Evolutionary conservation across 192 early-diverging fungal species (phyloP), one percentile per base, ranked within the genome.

Genomic region (Coemansia sp.): DNA sequence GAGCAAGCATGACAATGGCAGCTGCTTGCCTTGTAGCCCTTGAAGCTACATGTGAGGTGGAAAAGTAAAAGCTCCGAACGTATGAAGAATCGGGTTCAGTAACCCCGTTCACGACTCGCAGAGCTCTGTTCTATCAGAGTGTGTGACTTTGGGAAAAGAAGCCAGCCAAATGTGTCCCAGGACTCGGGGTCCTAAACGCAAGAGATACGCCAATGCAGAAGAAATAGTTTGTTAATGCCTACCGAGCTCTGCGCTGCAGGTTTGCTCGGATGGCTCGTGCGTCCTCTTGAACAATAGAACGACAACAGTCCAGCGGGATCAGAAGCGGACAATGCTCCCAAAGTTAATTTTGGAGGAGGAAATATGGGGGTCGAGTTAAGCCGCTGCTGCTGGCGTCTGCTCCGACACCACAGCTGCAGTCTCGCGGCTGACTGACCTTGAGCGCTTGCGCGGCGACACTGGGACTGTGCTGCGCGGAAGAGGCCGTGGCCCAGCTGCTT

Each of bases 371-470:
- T n/a, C n/a, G 17, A 37, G 7, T 61, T 61, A 61, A 47, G 59
- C 59, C 22, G 59, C 25, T 6, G 17, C 59, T n/a, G 59, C 47
- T 10, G 59, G 27, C 21, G 59, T 29, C 45, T 61, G 59, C 47
- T 61, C 59, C 19, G 76, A 71, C 47, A 73, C 72, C 3, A 66
- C 71, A 31, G 70, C 75, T 22, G 61, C 61, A 27, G 67, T 68
- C 52, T 48, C 62, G 26, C 52, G 65, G 14, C 61, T 65, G 23
- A 62, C 41, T 10, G 77, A 80, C 17, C 77, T 72, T 59, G 77
- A 74, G 67, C 77, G 77, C 68, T 80, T 80, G 48, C 77, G 72
- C 19, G 77, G 77, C 64, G 72, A 74, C 31, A 74, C 60, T 19
- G 60, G 56, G 4, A 80, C 64, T 2, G 65, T 50, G 3, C 14